Conservation (phyloP, 352 stramenopile species). For the Pythium insidiosum region DNA sequence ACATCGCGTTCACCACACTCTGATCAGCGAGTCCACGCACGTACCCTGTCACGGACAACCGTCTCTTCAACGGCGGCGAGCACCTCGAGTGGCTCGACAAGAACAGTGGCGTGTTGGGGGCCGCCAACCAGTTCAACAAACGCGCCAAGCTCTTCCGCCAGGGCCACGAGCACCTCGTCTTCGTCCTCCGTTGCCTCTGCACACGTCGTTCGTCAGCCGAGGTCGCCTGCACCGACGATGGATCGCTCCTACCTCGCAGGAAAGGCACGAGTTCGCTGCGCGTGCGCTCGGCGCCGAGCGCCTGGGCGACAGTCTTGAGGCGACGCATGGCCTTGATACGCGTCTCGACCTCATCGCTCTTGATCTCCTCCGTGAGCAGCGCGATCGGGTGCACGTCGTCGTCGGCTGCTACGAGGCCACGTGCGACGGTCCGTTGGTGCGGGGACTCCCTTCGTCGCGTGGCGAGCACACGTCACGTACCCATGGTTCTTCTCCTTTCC, state of each 20-base stretch:
- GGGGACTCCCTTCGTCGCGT: too few species aligned
- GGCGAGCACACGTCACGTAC: too few species aligned
- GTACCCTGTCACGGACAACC: conserved; percentile 83
- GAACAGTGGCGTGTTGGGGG: conserved; percentile 41
- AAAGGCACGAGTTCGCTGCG: conserved; percentile 85
- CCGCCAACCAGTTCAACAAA: conserved; percentile 88
- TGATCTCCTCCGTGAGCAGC: conserved; percentile 89
- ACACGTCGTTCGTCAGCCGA: neutral
- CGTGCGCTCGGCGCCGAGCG: conserved; percentile 80
- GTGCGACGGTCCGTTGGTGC: too few species aligned
- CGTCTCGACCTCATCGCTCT: conserved; percentile 88
- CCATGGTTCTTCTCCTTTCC: neutral
- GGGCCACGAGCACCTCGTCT: conserved; percentile 89
- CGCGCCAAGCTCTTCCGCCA: conserved; percentile 85
- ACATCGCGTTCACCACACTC: neutral
- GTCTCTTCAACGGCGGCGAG: conserved; percentile 91
- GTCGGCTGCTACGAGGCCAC: conserved; percentile 22
- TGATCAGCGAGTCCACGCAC: too few species aligned
- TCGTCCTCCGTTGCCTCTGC: conserved; percentile 87
- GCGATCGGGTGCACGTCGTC: conserved; percentile 85
- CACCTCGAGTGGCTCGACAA: conserved; percentile 88
- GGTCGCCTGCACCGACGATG: neutral
- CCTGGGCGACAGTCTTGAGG: conserved; percentile 87
- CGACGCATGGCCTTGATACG: conserved; percentile 93
- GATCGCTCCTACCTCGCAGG: conserved; percentile 45